Evolutionary conservation across 495 filamentous ascomycete species (phyloP).

Genomic region (Xylaria castorea): DNA sequence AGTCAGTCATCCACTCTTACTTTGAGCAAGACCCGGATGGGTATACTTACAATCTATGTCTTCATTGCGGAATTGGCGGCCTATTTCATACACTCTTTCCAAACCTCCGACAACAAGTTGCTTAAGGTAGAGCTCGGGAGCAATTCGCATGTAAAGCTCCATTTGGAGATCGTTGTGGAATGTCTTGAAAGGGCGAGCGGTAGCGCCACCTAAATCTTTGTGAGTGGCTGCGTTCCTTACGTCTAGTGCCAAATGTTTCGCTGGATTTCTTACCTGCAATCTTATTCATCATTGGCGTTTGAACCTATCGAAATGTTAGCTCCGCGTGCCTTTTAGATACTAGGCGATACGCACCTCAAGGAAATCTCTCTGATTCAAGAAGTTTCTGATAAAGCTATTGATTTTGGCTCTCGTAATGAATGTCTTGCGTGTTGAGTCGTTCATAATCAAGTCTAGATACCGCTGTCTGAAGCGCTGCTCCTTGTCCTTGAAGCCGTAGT

Average conservation of each 20-base stretch:
- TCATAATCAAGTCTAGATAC: conserved; percentile 96
- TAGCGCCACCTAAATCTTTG: conserved; percentile 70
- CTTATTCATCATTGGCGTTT: conserved; percentile 97
- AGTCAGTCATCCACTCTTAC: not conserved
- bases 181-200: conserved; percentile 93
- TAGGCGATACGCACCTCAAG: conserved; percentile 57
- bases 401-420: conserved; percentile 86
- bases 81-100: conserved; percentile 91
- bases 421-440: conserved; percentile 79
- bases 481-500: conserved; percentile 93
- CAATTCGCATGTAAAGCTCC: conserved; percentile 92
- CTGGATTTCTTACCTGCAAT: conserved; percentile 65
- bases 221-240: not conserved
- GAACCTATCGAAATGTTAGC: conserved; percentile 55
- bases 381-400: conserved; percentile 81
- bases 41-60: conserved; percentile 69
- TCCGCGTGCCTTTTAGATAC: not conserved
- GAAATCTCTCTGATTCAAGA: conserved; percentile 85
- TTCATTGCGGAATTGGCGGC: conserved; percentile 92
- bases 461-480: conserved; percentile 91
- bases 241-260: not conserved
- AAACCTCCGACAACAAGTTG: conserved; percentile 93
- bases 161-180: conserved; percentile 94
- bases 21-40: no score
- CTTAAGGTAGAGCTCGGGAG: conserved; percentile 96